A percentile compares a stretch with the other conserved stretches of the same genome.
phyloP scores from a whole-genome alignment of 2,329 filamentous ascomycete species.

The Thelonectria rubi region DNA sequence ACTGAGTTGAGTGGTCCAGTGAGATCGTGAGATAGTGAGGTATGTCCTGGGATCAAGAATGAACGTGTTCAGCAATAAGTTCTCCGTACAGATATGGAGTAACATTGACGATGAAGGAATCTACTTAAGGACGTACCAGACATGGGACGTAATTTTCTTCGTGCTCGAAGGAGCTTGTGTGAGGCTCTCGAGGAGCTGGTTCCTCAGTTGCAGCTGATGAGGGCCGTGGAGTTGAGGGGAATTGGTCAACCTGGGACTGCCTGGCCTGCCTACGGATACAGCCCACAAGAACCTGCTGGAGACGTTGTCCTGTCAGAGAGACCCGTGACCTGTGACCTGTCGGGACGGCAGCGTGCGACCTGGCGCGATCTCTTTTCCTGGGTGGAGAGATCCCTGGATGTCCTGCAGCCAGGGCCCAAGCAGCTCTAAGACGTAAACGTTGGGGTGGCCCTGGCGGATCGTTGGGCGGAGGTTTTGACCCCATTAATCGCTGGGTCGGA shows the following conservation, averaged over 20 bases:
- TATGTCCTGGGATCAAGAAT: no score
- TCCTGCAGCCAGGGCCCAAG: slow-evolving; percentile 35
- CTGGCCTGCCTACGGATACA: not conserved
- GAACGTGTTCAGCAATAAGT: no score
- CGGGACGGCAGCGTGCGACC: slow-evolving; percentile 25
- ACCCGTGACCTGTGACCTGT: slow-evolving; percentile 28
- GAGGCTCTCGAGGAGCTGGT: slow-evolving; percentile 7
- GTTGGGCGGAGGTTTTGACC: slow-evolving; percentile 9
- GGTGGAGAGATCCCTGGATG: slow-evolving; percentile 40
- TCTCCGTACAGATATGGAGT: no score
- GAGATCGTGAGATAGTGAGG: no score
- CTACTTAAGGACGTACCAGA: not conserved
- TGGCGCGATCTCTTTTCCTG: slow-evolving; percentile 40
- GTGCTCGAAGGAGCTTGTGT: slow-evolving; percentile 17
- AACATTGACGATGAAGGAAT: slow-evolving; percentile 2
- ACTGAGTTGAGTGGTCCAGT: no score
- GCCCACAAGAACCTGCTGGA: not conserved
- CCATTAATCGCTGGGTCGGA: not conserved
- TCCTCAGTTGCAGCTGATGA: not conserved
- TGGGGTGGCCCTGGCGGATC: slow-evolving; percentile 19
- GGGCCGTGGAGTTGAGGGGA: slow-evolving; percentile 18
- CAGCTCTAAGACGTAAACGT: slow-evolving; percentile 20
- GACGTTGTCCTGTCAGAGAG: not conserved
- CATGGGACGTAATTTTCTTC: not conserved
- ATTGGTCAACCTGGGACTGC: not conserved